A percentile compares a stretch with the other conserved stretches of the same genome.
Evolutionary conservation across 768 basidiomycete species (phyloP).

Genomic region (Hydnomerulius pinastri): DNA sequence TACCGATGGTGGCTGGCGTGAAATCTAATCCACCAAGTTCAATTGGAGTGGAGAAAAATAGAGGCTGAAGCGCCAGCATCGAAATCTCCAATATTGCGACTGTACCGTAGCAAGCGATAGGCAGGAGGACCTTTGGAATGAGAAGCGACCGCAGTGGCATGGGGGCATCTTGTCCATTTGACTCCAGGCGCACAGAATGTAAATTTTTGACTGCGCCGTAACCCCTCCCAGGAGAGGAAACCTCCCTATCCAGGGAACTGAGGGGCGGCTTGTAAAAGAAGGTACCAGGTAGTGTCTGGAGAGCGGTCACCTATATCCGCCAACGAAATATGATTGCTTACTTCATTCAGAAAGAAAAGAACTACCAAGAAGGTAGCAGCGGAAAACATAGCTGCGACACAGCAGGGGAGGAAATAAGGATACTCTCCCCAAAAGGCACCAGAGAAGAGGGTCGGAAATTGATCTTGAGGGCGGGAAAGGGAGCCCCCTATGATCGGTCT

Average conservation of each 20-base stretch:
- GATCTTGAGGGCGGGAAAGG: slow-evolving; percentile 55
- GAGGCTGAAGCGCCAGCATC: slow-evolving; percentile 37
- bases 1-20: slow-evolving; percentile 38
- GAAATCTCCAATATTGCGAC: slow-evolving; percentile 41
- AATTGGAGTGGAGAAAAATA: slow-evolving; percentile 41
- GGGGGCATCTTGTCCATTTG: slow-evolving; percentile 22
- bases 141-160: slow-evolving; percentile 45
- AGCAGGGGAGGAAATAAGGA: slow-evolving; percentile 67
- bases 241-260: neutral
- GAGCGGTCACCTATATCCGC: too few relatives aligned
- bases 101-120: slow-evolving; percentile 35
- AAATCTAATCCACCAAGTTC: slow-evolving; percentile 40
- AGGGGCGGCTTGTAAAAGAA: too few relatives aligned
- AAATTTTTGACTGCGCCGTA: too few relatives aligned
- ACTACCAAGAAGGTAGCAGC: slow-evolving; percentile 46
- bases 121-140: slow-evolving; percentile 33
- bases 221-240: slow-evolving; percentile 12
- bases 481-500: slow-evolving; percentile 50
- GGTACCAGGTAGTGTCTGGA: too few relatives aligned
- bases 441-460: slow-evolving; percentile 49
- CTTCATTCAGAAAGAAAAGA: slow-evolving; percentile 56
- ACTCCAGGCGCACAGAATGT: slow-evolving; percentile 14
- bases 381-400: slow-evolving; percentile 55
- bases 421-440: slow-evolving; percentile 50
- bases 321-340: too few relatives aligned